phyloP scores from a whole-genome alignment of 495 filamentous ascomycete species.

The Cercophora newfieldiana region DNA sequence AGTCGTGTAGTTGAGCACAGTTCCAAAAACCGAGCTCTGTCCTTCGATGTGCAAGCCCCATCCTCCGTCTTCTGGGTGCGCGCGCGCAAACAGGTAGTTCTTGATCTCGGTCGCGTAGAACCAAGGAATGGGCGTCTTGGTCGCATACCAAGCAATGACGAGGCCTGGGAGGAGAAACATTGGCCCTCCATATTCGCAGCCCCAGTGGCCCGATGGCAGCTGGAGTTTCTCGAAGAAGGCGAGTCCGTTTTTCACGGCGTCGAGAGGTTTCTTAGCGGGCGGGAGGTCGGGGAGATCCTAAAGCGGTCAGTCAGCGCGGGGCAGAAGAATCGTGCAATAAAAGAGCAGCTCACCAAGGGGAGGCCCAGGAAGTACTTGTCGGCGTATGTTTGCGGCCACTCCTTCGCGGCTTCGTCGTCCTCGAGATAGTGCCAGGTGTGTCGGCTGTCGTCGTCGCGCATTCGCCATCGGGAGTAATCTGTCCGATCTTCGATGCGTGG shows the following conservation, averaged over 20 bases:
- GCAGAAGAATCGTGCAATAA: background rate
- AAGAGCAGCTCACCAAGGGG: conserved; percentile 36
- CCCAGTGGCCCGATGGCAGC: conserved; percentile 88
- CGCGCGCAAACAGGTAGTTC: conserved; percentile 87
- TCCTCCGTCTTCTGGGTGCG: conserved; percentile 85
- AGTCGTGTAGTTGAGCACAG: conserved; percentile 82
- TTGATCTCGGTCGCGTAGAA: conserved; percentile 85
- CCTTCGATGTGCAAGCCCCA: conserved; percentile 97
- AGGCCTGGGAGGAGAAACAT: conserved; percentile 85
- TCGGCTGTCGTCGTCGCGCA: conserved; percentile 76
- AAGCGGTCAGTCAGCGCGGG: conserved; percentile 2
- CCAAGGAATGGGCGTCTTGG: conserved; percentile 82
- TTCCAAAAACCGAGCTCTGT: conserved; percentile 91
- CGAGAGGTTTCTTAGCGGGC: conserved; percentile 68
- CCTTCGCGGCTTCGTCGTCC: conserved; percentile 67
- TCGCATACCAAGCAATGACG: conserved; percentile 87
- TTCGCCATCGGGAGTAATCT: conserved; percentile 79
- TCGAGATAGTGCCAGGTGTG: conserved; percentile 94
- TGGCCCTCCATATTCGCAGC: conserved; percentile 90
- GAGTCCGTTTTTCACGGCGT: conserved; percentile 78
- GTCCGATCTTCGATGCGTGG: conserved; percentile 54
- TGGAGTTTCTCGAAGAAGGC: conserved; percentile 90
- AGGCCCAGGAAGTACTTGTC: conserved; percentile 85
- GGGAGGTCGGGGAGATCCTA: conserved; percentile 74
- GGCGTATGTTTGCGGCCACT: conserved; percentile 81